These are phyloP conservation scores for Schwanniomyces occidentalis DNA, from an alignment of 805 yeast genomes.

Conservation along the genomic window DNA sequence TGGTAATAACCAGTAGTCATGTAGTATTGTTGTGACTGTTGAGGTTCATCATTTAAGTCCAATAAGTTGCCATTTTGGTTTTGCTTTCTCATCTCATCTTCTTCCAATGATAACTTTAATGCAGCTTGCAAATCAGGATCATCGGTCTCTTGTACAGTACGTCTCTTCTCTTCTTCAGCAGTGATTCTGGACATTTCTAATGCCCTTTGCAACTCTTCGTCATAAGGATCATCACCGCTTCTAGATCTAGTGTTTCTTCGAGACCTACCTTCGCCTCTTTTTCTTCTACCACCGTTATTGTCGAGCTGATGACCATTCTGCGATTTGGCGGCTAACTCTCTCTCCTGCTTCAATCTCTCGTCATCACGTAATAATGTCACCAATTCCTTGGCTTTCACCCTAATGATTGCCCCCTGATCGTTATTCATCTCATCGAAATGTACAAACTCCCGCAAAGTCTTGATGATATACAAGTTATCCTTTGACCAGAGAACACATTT, in stretches of 20 bases:
- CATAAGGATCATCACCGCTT: constrained; percentile 45
- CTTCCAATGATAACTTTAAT: constrained; percentile 69
- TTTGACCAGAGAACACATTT: constrained; percentile 90
- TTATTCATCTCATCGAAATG: constrained; percentile 72
- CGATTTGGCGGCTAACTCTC: constrained; percentile 44
- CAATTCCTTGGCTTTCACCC: constrained; percentile 89
- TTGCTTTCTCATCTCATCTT: constrained; percentile 64
- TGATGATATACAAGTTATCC: constrained; percentile 83
- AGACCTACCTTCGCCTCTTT: constrained; percentile 22
- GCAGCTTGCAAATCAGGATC: constrained; percentile 71
- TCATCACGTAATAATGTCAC: constrained; percentile 79
- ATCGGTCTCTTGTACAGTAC: constrained; percentile 44
- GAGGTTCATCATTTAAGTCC: constrained; percentile 50
- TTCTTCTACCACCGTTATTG: constrained; percentile 29
- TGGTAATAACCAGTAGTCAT: constrained; percentile 25
- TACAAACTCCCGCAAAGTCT: constrained; percentile 88
- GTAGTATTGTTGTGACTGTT: constrained; percentile 27
- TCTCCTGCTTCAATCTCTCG: constrained; percentile 72
- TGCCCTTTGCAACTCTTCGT: constrained; percentile 77
- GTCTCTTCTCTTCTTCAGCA: constrained; percentile 78
- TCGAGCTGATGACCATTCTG: constrained; percentile 12
- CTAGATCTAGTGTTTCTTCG: constrained; percentile 23
- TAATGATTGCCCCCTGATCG: constrained; percentile 83
- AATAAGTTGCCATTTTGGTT: constrained; percentile 49
- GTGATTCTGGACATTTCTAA: constrained; percentile 76